These are phyloP conservation scores for Penicillium polonicum DNA, from an alignment of 2,329 filamentous ascomycete genomes.

Conservation along the genomic window DNA sequence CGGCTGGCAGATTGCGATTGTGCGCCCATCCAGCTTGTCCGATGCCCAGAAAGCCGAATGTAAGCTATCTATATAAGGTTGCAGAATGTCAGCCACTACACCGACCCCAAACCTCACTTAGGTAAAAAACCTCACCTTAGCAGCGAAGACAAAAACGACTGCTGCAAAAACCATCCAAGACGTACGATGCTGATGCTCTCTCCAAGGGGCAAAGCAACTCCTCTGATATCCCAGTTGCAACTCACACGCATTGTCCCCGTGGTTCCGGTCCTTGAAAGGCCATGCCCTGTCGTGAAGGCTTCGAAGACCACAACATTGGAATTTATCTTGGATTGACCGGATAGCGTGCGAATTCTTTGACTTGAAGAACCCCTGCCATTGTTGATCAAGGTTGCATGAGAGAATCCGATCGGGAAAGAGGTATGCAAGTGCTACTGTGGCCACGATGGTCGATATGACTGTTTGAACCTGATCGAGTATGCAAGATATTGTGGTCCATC, in stretches of 20 bases:
- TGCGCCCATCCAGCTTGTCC: slow-evolving; percentile 6
- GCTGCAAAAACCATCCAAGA: slow-evolving; percentile 33
- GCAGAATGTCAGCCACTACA: slow-evolving; percentile 1
- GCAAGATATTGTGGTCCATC: slow-evolving; percentile 3
- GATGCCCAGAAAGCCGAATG: neutral
- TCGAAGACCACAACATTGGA: slow-evolving; percentile 38
- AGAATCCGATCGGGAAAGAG: slow-evolving; percentile 27
- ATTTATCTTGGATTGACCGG: slow-evolving; percentile 34
- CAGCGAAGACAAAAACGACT: slow-evolving; percentile 21
- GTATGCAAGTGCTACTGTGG: slow-evolving; percentile 32
- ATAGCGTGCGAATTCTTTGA: slow-evolving; percentile 32
- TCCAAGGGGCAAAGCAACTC: slow-evolving; percentile 35
- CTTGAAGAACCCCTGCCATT: slow-evolving; percentile 35
- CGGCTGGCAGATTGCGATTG: neutral
- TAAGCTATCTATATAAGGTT: slow-evolving; percentile 3
- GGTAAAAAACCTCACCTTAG: slow-evolving; percentile 21
- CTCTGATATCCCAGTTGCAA: slow-evolving; percentile 30
- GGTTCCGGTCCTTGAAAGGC: slow-evolving; percentile 36
- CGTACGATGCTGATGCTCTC: slow-evolving; percentile 23
- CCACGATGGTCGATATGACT: slow-evolving; percentile 28
- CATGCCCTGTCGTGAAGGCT: slow-evolving; percentile 40
- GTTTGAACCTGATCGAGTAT: slow-evolving; percentile 23
- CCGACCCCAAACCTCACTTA: neutral
- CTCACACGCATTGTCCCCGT: slow-evolving; percentile 35
- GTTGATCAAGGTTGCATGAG: slow-evolving; percentile 31